Evolutionary conservation across 1,284 basidiomycete species (phyloP).

Genomic region (Cutaneotrichosporon curvatum): DNA sequence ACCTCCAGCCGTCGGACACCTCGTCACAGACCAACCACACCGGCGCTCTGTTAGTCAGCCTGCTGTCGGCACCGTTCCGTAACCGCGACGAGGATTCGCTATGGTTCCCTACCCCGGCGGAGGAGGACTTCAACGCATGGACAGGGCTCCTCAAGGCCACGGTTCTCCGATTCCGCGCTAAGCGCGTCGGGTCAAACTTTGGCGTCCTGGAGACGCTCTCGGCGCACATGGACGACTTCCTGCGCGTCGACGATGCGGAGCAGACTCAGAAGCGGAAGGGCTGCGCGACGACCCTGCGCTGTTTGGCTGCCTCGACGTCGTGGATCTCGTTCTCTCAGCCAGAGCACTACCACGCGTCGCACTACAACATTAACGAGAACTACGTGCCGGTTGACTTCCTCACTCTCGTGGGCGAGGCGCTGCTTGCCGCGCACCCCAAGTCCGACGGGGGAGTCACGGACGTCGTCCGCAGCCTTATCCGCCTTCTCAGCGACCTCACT

Average conservation of each 20-base stretch:
- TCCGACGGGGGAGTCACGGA: not conserved
- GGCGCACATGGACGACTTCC: constrained; percentile 33
- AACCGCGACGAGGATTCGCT: constrained; percentile 19
- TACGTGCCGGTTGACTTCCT: constrained; percentile 38
- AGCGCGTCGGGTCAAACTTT: constrained; percentile 33
- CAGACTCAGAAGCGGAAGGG: constrained; percentile 13
- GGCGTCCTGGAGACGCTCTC: constrained; percentile 39
- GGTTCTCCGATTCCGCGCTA: constrained; percentile 33
- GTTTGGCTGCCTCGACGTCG: constrained; percentile 25
- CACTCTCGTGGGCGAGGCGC: constrained; percentile 20
- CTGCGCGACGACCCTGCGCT: constrained; percentile 33
- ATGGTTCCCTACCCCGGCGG: constrained; percentile 27
- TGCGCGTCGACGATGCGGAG: constrained; percentile 7
- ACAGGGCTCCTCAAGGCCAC: constrained; percentile 25
- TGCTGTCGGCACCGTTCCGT: constrained; percentile 38
- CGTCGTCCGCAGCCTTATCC: constrained; percentile 18
- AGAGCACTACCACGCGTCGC: constrained; percentile 23
- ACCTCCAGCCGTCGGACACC: constrained; percentile 20
- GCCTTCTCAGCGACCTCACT: constrained; percentile 13
- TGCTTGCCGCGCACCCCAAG: constrained; percentile 25
- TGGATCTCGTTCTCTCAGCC: constrained; percentile 25
- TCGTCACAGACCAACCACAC: constrained; percentile 31
- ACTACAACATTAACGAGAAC: constrained; percentile 32
- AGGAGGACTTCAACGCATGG: constrained; percentile 30
- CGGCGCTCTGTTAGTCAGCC: constrained; percentile 33